phyloP scores from a whole-genome alignment of 73 alveolate genomes.

The Tetrahymena malaccensis region DNA sequence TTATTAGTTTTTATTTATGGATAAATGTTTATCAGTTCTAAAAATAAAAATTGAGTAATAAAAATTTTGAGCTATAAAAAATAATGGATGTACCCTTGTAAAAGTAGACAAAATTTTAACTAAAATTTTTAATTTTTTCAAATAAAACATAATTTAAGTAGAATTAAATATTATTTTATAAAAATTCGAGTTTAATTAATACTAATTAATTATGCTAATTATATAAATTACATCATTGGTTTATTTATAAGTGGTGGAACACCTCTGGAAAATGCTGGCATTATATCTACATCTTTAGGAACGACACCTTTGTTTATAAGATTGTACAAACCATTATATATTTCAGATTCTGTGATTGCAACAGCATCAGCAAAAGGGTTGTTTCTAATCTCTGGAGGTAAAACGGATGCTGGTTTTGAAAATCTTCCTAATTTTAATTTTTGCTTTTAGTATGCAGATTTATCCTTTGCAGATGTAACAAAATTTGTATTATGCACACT shows the following conservation, averaged over 20 bases:
- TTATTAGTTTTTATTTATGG: no score
- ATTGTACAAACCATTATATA: constrained; percentile 75
- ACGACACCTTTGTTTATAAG: constrained; percentile 71
- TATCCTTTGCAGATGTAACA: neutral
- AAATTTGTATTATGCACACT: neutral
- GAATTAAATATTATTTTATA: no score
- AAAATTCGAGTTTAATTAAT: no score
- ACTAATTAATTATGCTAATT: no score
- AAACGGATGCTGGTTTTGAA: constrained; percentile 6
- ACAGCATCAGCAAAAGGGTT: constrained; percentile 73
- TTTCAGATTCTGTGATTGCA: constrained; percentile 76
- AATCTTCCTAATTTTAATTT: neutral
- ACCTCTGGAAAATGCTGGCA: constrained; percentile 84
- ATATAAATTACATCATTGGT: neutral
- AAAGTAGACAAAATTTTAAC: no score
- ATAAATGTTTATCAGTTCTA: no score
- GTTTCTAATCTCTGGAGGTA: constrained; percentile 62
- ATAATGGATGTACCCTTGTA: no score
- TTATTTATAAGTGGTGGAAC: constrained; percentile 75
- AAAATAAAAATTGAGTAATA: no score
- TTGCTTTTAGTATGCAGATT: neutral
- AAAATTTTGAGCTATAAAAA: no score
- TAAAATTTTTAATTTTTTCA: no score
- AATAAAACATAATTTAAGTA: neutral
- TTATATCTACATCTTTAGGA: constrained; percentile 83